A percentile compares a stretch with the other conserved stretches of the same genome.
Conservation (phyloP, 257 asterid genomes). For the Anisodus tanguticus region DNA sequence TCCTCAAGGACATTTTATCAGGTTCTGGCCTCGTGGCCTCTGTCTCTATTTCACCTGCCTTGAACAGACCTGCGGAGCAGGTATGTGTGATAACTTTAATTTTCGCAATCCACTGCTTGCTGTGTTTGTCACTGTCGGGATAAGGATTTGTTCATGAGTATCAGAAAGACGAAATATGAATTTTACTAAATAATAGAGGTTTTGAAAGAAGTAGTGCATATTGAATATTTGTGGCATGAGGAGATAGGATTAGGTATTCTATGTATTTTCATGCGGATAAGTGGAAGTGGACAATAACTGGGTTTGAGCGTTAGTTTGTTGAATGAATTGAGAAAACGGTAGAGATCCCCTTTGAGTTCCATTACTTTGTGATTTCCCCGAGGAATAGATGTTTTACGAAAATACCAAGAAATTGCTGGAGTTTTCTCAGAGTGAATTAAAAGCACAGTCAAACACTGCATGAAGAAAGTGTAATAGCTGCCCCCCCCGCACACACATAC, state of each 20-base stretch:
- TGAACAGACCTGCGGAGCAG: slow-evolving; percentile 97
- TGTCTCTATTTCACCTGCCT: slow-evolving; percentile 86
- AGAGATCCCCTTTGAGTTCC: background rate
- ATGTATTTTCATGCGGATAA: background rate
- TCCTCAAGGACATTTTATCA: slow-evolving; percentile 80
- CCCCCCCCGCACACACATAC: background rate
- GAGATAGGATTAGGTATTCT: slow-evolving; percentile 1
- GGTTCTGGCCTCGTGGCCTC: slow-evolving; percentile 83
- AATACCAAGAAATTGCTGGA: slow-evolving; percentile 4
- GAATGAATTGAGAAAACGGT: background rate
- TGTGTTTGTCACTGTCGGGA: background rate
- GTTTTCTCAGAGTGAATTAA: background rate
- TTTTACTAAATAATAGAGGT: background rate
- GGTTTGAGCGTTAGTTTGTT: background rate
- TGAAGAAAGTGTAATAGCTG: slow-evolving; percentile 2
- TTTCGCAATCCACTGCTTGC: slow-evolving; percentile 17
- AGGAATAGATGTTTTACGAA: background rate
- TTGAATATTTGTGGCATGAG: slow-evolving; percentile 17
- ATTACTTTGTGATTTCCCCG: background rate
- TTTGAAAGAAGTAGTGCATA: background rate
- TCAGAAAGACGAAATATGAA: slow-evolving; percentile 10
- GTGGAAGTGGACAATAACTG: slow-evolving; percentile 9
- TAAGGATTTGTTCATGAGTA: background rate
- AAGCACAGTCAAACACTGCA: background rate
- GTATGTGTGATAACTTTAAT: slow-evolving; percentile 42